Conservation (phyloP, 768 basidiomycete species). For the Termitomyces sp. region DNA sequence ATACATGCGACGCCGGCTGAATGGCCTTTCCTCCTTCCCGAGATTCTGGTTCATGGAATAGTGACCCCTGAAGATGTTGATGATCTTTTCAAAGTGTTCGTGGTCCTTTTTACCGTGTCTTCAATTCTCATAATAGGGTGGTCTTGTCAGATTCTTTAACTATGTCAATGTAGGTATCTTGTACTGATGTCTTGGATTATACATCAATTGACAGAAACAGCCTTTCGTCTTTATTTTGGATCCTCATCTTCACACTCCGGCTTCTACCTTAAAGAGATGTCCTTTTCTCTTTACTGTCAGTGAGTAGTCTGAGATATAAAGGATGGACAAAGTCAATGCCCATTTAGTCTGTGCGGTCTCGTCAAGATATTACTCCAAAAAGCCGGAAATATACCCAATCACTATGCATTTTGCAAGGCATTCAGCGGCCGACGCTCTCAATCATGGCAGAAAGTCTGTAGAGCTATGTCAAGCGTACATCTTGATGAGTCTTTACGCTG, state of each 20-base stretch:
- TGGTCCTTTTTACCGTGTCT: neutral
- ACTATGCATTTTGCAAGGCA: neutral
- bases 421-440: neutral
- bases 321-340: neutral
- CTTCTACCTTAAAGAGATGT: neutral
- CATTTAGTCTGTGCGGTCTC: neutral
- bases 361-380: neutral
- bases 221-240: neutral
- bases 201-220: neutral
- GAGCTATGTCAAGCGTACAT: neutral
- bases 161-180: neutral
- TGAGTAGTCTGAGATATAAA: neutral
- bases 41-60: neutral
- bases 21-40: neutral
- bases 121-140: neutral
- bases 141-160: neutral
- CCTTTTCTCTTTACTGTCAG: neutral
- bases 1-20: neutral
- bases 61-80: neutral
- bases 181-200: neutral
- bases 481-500: neutral
- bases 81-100: neutral
- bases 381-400: neutral
- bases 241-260: neutral
- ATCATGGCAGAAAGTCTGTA: neutral